Percentiles rank a stretch among this genome's conserved stretches.
phyloP scores from a whole-genome alignment of 768 basidiomycete genomes.

The Boletellus ananas region DNA sequence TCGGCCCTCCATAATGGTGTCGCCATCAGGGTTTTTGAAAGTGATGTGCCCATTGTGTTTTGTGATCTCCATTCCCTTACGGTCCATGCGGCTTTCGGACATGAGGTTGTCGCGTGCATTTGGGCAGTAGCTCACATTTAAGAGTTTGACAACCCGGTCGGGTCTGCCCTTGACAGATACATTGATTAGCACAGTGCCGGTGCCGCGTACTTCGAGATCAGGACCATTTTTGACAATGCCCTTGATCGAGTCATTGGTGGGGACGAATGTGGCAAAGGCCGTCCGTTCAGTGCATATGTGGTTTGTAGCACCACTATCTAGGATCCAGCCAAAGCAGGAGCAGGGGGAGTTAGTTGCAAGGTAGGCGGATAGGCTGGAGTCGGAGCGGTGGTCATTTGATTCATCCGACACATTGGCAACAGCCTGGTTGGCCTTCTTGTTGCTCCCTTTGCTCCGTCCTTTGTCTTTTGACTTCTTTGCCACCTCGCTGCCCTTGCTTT shows the following conservation, averaged over 20 bases:
- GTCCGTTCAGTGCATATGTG: not conserved
- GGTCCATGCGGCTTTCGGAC: conserved; percentile 7
- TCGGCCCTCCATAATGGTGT: conserved; percentile 6
- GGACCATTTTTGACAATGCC: conserved; percentile 8
- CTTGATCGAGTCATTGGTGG: not conserved
- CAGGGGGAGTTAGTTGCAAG: not conserved
- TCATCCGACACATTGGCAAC: not conserved
- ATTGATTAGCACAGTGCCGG: not conserved
- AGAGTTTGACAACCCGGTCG: not conserved
- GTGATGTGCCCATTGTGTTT: not conserved
- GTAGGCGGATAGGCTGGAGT: not conserved
- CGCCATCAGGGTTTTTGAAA: not conserved
- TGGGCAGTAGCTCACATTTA: conserved; percentile 7
- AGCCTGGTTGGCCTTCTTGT: not conserved
- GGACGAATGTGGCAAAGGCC: not conserved
- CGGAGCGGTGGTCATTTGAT: not conserved
- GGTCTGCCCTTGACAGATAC: not conserved
- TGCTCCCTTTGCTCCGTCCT: too few relatives aligned
- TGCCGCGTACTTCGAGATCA: not conserved
- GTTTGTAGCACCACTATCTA: conserved; percentile 1
- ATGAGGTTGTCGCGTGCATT: conserved; percentile 4
- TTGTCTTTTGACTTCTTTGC: not conserved
- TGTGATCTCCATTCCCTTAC: conserved; percentile 5
- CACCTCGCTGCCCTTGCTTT: too few relatives aligned
- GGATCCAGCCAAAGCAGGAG: conserved; percentile 7